phyloP scores from a whole-genome alignment of 352 stramenopile species.

The Phytopythium helicoides region DNA sequence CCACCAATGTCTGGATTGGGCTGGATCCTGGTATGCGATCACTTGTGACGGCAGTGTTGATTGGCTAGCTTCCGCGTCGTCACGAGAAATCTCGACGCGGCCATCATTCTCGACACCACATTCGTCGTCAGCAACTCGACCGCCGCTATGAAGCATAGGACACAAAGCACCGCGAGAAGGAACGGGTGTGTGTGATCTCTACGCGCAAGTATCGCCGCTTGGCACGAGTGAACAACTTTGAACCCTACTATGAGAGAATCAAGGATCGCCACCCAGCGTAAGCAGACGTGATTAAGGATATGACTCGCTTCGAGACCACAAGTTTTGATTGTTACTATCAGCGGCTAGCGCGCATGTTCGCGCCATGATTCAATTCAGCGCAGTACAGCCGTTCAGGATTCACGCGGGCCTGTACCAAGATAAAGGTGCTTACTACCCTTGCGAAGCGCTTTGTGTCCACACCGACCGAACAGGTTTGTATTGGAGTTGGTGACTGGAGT shows the following conservation, averaged over 20 bases:
- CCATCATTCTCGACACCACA: not conserved
- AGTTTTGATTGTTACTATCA: slow-evolving; percentile 2
- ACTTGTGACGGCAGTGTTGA: slow-evolving; percentile 1
- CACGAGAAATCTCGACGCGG: not conserved
- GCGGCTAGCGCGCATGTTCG: not conserved
- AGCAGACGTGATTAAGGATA: too few species aligned
- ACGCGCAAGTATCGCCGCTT: slow-evolving; percentile 4
- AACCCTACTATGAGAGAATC: not conserved
- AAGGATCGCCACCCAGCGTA: slow-evolving; percentile 10
- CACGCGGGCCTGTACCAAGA: not conserved
- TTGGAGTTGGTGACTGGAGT: slow-evolving; percentile 5
- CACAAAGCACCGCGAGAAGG: too few species aligned
- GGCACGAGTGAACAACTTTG: slow-evolving; percentile 2
- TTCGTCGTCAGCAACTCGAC: not conserved
- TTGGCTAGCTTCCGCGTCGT: not conserved
- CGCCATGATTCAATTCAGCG: slow-evolving; percentile 1
- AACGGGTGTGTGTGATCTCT: not conserved
- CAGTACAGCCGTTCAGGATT: not conserved
- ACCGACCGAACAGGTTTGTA: not conserved
- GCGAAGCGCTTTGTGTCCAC: slow-evolving; percentile 1
- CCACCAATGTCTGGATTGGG: slow-evolving; percentile 2
- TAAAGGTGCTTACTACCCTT: not conserved
- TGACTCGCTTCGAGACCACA: slow-evolving; percentile 6
- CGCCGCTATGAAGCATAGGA: too few species aligned
- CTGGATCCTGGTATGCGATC: slow-evolving; percentile 12